Conservation (phyloP, 1,284 basidiomycete species). For the Papiliotrema flavescens region DNA sequence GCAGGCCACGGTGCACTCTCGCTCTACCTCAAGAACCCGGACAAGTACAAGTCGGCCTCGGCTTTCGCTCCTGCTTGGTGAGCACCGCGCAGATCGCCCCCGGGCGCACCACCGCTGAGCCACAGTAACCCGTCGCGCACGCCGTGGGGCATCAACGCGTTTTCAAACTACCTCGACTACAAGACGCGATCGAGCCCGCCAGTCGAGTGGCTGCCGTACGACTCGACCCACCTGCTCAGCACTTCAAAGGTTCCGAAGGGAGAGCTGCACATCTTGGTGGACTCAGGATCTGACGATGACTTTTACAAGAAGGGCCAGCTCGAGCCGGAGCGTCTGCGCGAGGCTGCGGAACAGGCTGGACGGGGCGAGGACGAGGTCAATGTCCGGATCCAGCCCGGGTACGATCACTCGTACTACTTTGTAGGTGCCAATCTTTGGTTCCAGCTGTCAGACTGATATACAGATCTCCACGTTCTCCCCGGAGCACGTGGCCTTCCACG, state of each 20-base stretch:
- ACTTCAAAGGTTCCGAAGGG: conserved; percentile 54
- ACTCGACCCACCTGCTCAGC: conserved; percentile 80
- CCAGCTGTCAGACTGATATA: background rate
- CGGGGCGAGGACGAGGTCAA: conserved; percentile 71
- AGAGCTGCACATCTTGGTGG: conserved; percentile 71
- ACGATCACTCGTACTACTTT: conserved; percentile 90
- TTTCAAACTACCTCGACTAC: conserved; percentile 70
- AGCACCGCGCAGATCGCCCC: conserved; percentile 7
- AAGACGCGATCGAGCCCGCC: conserved; percentile 52
- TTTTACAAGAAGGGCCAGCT: conserved; percentile 85
- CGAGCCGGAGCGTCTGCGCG: conserved; percentile 80
- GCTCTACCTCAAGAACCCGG: conserved; percentile 72
- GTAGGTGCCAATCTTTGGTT: conserved; percentile 54
- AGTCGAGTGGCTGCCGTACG: conserved; percentile 57
- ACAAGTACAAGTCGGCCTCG: conserved; percentile 78
- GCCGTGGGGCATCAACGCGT: conserved; percentile 92
- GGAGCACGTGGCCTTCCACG: conserved; percentile 53
- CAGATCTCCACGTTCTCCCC: conserved; percentile 66
- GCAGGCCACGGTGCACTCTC: conserved; percentile 86
- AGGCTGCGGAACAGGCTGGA: conserved; percentile 68
- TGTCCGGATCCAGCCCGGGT: conserved; percentile 78
- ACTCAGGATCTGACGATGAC: conserved; percentile 81
- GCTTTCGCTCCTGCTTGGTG: conserved; percentile 83
- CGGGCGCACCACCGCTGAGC: background rate
- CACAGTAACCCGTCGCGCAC: conserved; percentile 72